Conservation (phyloP, 148 eudicot species). For the Spergularia marina region DNA sequence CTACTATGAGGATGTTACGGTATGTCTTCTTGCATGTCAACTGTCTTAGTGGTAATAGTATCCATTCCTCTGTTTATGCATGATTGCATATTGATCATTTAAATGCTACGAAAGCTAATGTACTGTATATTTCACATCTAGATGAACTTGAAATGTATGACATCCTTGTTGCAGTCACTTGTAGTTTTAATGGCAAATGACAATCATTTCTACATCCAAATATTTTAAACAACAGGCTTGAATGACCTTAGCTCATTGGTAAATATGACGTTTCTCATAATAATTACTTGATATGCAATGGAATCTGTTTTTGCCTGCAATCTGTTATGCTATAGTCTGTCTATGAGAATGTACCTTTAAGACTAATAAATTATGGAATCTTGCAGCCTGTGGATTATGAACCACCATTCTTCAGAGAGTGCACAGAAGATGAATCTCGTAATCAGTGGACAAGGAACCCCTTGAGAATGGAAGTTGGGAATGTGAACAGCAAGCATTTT, state of each 20-base stretch:
- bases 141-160: no score
- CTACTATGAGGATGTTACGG: slow-evolving; percentile 89
- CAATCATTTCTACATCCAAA: not conserved
- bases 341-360: not conserved
- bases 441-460: slow-evolving; percentile 77
- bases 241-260: no score
- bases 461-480: slow-evolving; percentile 83
- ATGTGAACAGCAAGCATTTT: slow-evolving; percentile 89
- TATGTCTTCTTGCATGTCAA: slow-evolving; percentile 29
- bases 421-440: slow-evolving; percentile 70
- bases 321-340: not conserved
- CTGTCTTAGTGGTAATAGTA: not conserved
- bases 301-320: not conserved
- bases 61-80: not conserved
- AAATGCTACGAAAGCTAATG: not conserved
- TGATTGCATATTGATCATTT: slow-evolving; percentile 7
- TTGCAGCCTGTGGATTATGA: slow-evolving; percentile 89
- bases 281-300: no score
- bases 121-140: no score
- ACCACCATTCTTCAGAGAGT: slow-evolving; percentile 92
- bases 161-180: not conserved
- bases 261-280: no score
- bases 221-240: no score
- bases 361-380: not conserved
- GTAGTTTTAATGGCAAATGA: not conserved